Conservation (phyloP, 1,284 basidiomycete genomes). For the Rhodofomes roseus region DNA sequence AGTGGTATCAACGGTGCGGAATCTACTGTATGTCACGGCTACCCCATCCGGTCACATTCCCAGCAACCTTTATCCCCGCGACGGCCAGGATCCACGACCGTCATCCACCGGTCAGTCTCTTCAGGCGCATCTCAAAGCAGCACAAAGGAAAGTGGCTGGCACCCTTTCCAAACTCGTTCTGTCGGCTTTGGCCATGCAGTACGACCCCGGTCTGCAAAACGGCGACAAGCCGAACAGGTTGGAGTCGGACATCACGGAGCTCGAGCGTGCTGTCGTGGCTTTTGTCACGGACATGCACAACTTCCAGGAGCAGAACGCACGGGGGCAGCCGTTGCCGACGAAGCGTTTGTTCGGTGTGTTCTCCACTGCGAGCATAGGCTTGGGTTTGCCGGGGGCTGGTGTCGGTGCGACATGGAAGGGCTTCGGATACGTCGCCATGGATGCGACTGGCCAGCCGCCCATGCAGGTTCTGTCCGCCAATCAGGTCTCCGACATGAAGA, state of each 20-base stretch:
- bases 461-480: constrained; percentile 47
- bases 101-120: constrained; percentile 49
- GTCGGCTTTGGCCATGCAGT: constrained; percentile 73
- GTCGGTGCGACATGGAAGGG: constrained; percentile 70
- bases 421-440: constrained; percentile 67
- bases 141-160: constrained; percentile 74
- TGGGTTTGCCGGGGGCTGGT: constrained; percentile 72
- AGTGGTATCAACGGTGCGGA: constrained; percentile 70
- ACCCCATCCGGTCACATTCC: constrained; percentile 62
- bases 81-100: constrained; percentile 39
- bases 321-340: constrained; percentile 29
- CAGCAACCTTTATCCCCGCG: constrained; percentile 49
- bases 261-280: constrained; percentile 67
- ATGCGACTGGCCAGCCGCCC: constrained; percentile 46
- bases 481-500: constrained; percentile 50
- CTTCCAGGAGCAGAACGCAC: constrained; percentile 38
- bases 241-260: constrained; percentile 73
- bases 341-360: constrained; percentile 67
- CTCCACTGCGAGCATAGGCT: constrained; percentile 59
- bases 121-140: constrained; percentile 54
- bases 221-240: constrained; percentile 69
- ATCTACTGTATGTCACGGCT: constrained; percentile 70
- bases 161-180: constrained; percentile 74
- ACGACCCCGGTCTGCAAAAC: constrained; percentile 60
- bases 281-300: constrained; percentile 74